Percentiles rank a stretch among this genome's conserved stretches.
Conservation (phyloP, 1,284 basidiomycete species). For the Cutaneotrichosporon dermatis region DNA sequence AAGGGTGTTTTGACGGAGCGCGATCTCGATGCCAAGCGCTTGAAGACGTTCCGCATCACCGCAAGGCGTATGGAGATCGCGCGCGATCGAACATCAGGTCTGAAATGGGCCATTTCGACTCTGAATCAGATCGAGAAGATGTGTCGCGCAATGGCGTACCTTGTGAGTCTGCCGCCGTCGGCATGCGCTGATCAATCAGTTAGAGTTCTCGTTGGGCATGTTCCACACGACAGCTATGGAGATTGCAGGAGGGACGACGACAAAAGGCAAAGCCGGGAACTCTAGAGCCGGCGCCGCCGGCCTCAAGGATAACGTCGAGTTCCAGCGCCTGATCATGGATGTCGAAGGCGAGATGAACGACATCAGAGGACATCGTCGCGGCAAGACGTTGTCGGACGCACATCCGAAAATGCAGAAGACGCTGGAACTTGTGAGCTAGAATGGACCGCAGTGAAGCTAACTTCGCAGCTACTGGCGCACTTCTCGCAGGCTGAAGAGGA, state of each 20-base stretch:
- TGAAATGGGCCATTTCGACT: slow-evolving; percentile 30
- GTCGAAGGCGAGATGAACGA: slow-evolving; percentile 41
- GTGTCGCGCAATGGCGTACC: slow-evolving; percentile 73
- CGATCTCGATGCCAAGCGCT: slow-evolving; percentile 38
- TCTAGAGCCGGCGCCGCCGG: slow-evolving; percentile 30
- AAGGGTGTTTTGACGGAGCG: slow-evolving; percentile 38
- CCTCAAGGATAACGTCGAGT: slow-evolving; percentile 42
- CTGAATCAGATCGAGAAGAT: slow-evolving; percentile 50
- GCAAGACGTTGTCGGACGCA: slow-evolving; percentile 43
- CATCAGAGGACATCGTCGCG: slow-evolving; percentile 38
- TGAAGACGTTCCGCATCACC: slow-evolving; percentile 40
- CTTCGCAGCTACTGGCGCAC: slow-evolving; percentile 62
- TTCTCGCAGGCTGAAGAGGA: slow-evolving; percentile 63
- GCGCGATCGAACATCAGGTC: slow-evolving; percentile 20
- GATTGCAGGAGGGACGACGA: slow-evolving; percentile 40
- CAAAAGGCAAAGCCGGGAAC: slow-evolving; percentile 38
- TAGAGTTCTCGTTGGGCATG: slow-evolving; percentile 75
- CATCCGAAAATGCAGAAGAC: slow-evolving; percentile 95
- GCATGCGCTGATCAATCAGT: slow-evolving; percentile 50
- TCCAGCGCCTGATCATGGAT: slow-evolving; percentile 43
- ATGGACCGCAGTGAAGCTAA: background rate
- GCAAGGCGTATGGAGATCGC: slow-evolving; percentile 36
- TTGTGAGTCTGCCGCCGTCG: slow-evolving; percentile 53
- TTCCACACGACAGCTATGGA: slow-evolving; percentile 62
- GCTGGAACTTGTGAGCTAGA: slow-evolving; percentile 55